Evolutionary conservation across 495 filamentous ascomycete species (phyloP).

Genomic region (Amorphotheca resinae): DNA sequence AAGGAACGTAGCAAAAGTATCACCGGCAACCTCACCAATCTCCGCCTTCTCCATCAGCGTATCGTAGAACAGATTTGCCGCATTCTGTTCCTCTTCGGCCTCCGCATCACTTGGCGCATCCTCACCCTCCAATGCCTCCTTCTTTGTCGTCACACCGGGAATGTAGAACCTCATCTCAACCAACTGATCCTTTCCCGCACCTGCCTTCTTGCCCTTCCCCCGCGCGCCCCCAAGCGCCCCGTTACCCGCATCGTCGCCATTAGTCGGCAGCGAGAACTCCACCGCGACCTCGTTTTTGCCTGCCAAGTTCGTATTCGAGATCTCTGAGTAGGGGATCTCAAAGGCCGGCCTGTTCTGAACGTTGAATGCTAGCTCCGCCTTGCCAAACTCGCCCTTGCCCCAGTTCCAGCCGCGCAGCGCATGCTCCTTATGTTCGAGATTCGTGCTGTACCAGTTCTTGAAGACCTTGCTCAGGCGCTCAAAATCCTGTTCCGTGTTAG

Average conservation of each 20-base stretch:
- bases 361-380: slow-evolving; percentile 89
- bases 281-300: slow-evolving; percentile 97
- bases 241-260: slow-evolving; percentile 55
- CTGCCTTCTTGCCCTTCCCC: slow-evolving; percentile 75
- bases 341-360: slow-evolving; percentile 96
- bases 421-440: slow-evolving; percentile 83
- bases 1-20: slow-evolving; percentile 93
- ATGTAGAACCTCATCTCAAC: slow-evolving; percentile 99
- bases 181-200: slow-evolving; percentile 78
- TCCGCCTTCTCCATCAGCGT: slow-evolving; percentile 97
- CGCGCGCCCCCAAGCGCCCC: slow-evolving; percentile 65
- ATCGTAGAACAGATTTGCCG: slow-evolving; percentile 91
- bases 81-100: slow-evolving; percentile 75
- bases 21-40: slow-evolving; percentile 95
- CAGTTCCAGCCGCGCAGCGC: slow-evolving; percentile 97
- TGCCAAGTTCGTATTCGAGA: slow-evolving; percentile 94
- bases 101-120: slow-evolving; percentile 54
- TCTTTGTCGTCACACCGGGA: slow-evolving; percentile 77
- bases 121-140: slow-evolving; percentile 62
- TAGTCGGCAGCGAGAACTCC: slow-evolving; percentile 68
- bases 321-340: slow-evolving; percentile 94
- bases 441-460: slow-evolving; percentile 92
- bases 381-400: slow-evolving; percentile 96
- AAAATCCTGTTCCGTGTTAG: slow-evolving; percentile 49
- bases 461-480: slow-evolving; percentile 83